Conservation (phyloP, 441 rosid genomes). For the Mallotus japonicus region DNA sequence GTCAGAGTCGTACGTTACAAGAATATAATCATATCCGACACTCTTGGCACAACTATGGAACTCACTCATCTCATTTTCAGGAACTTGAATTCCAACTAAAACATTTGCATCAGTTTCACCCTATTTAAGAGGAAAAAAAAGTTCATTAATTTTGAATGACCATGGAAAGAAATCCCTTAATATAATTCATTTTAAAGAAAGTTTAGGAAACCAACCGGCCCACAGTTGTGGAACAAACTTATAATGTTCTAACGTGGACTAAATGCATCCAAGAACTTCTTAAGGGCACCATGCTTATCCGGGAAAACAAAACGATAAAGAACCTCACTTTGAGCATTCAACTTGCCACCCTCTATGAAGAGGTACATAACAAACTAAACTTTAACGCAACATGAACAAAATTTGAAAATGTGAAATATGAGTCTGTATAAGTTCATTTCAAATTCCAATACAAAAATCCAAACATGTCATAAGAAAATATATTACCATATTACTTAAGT, state of each 20-base stretch:
- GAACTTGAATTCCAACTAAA: slow-evolving; percentile 83
- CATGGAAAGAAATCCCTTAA: not conserved
- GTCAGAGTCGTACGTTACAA: slow-evolving; percentile 58
- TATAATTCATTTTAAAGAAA: not conserved
- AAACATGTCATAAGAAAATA: not conserved
- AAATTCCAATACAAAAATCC: not conserved
- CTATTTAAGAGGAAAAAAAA: slow-evolving; percentile 36
- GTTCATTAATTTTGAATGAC: slow-evolving; percentile 6
- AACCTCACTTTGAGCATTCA: slow-evolving; percentile 58
- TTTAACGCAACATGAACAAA: not conserved
- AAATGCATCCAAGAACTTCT: slow-evolving; percentile 85
- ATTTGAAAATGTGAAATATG: not conserved
- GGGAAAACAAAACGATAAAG: slow-evolving; percentile 83
- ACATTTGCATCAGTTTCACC: slow-evolving; percentile 96
- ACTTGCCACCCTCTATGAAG: slow-evolving; percentile 77
- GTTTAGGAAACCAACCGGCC: slow-evolving; percentile 43
- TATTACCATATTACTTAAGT: slow-evolving; percentile 82
- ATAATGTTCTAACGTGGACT: slow-evolving; percentile 97
- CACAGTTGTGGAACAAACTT: slow-evolving; percentile 94
- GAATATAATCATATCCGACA: slow-evolving; percentile 68
- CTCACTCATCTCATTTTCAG: slow-evolving; percentile 53
- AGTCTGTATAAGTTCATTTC: not conserved
- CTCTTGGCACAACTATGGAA: slow-evolving; percentile 48
- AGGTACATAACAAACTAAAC: not conserved
- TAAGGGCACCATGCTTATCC: slow-evolving; percentile 86